phyloP scores from a whole-genome alignment of 257 asterid species.

The Ilex aquifolium region DNA sequence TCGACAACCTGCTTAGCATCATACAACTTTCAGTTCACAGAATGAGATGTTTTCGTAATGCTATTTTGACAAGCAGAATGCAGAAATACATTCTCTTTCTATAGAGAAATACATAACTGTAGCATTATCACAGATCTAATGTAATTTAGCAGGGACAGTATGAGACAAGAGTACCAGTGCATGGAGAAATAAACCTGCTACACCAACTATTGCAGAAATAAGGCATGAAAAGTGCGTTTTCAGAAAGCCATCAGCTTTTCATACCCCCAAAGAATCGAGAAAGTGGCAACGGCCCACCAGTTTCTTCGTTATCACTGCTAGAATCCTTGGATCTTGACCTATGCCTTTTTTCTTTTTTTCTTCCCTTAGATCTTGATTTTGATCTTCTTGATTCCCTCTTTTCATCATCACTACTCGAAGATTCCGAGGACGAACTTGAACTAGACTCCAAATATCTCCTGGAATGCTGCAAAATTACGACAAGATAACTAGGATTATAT shows the following conservation, averaged over 20 bases:
- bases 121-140: too few relatives aligned
- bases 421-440: conserved; percentile 59
- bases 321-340: conserved; percentile 52
- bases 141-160: too few relatives aligned
- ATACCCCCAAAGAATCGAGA: conserved; percentile 75
- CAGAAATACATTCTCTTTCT: too few relatives aligned
- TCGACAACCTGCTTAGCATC: too few relatives aligned
- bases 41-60: too few relatives aligned
- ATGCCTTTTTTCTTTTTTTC: conserved; percentile 66
- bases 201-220: too few relatives aligned
- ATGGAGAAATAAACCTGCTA: too few relatives aligned
- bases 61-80: too few relatives aligned
- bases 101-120: too few relatives aligned
- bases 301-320: conserved; percentile 34
- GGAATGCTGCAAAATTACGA: conserved; percentile 39
- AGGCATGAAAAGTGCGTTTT: too few relatives aligned
- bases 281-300: conserved; percentile 80
- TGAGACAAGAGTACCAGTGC: too few relatives aligned
- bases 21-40: too few relatives aligned
- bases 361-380: conserved; percentile 52
- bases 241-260: conserved; percentile 35
- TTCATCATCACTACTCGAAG: conserved; percentile 73
- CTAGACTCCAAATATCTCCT: conserved; percentile 60
- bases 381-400: conserved; percentile 60
- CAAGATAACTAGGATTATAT: not conserved